phyloP scores from a whole-genome alignment of 1,139 yeast species.

The Candida gigantensis region DNA sequence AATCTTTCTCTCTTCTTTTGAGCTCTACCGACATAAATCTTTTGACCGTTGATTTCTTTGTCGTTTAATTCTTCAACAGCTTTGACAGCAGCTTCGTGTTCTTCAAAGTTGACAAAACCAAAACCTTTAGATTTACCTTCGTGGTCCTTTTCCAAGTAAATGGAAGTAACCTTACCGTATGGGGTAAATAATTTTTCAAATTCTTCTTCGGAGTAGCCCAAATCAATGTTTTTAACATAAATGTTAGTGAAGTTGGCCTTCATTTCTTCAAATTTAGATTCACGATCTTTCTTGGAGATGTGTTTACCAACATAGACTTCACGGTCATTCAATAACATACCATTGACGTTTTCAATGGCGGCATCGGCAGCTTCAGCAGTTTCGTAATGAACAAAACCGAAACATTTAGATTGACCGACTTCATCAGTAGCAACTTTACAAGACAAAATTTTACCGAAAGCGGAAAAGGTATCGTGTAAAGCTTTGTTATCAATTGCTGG shows the following conservation, averaged over 20 bases:
- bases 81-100: conserved; percentile 83
- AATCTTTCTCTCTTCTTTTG: conserved; percentile 98
- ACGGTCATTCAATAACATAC: conserved; percentile 96
- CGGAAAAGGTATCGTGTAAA: conserved; percentile 95
- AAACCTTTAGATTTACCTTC: conserved; percentile 95
- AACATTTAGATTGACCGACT: conserved; percentile 89
- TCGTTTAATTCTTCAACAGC: conserved; percentile 95
- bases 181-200: conserved; percentile 72
- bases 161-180: conserved; percentile 83
- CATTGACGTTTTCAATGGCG: conserved; percentile 97
- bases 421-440: conserved; percentile 98
- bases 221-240: conserved; percentile 85
- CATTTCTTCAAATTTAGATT: conserved; percentile 88
- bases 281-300: conserved; percentile 91
- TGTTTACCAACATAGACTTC: conserved; percentile 97
- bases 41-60: conserved; percentile 80
- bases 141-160: conserved; percentile 76
- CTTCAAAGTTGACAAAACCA: conserved; percentile 90
- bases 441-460: conserved; percentile 93
- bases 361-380: conserved; percentile 89
- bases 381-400: conserved; percentile 97
- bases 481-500: conserved; percentile 99
- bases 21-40: conserved; percentile 95
- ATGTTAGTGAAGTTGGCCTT: conserved; percentile 94
- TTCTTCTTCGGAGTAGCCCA: conserved; percentile 71